Evolutionary conservation across 208 protist genomes (phyloP), one percentile per base, ranked within the genome.

Genomic region (Crithidia fasciculata): DNA sequence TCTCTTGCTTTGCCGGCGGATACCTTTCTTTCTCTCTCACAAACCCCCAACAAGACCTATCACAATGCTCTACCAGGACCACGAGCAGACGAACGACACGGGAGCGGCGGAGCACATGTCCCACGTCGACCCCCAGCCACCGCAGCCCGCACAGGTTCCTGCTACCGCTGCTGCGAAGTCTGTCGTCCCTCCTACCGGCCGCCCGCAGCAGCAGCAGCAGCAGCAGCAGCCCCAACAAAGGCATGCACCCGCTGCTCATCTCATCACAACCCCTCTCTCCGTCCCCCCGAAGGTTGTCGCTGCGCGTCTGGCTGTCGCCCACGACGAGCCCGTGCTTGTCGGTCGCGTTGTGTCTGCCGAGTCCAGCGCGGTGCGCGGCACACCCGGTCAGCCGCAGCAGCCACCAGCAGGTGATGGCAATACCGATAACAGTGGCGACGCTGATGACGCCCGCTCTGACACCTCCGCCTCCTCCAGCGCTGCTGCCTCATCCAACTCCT

Each of bases 401-500:
- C 63, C 18, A 41, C 71, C 12, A 40, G 36, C 44, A 55, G 44
- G 19, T 8, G 9, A 62, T 19, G 16, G 16, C 59, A 7, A 4
- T 16, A 28, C 8, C 43, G 9, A 56, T 7, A 41, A 5, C 7
- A 28, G 53, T 15, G 52, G 40, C 28, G 43, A 59, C 12, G 59
- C 4, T 15, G 49, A 55, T 5, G 69, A 80, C n/a, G 40, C 63
- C 2, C 60, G 47, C 54, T 54, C 50, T 10, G 61, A 67, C 36
- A n/a, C 44, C 44, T 53, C 44, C 37, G 53, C 63, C 47, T 62
- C 73, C 43, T 78, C 66, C 50, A 63, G 60, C 66, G 68, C 45
- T 54, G 71, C 71, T 19, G 74, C 77, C 2, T 45, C 40, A 28
- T 28, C 28, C 13, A 65, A 60, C 70, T 77, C 72, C 44, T 66